Evolutionary conservation across 768 basidiomycete species (phyloP), one percentile per base, ranked within the genome.

Genomic region (Russula emetica): DNA sequence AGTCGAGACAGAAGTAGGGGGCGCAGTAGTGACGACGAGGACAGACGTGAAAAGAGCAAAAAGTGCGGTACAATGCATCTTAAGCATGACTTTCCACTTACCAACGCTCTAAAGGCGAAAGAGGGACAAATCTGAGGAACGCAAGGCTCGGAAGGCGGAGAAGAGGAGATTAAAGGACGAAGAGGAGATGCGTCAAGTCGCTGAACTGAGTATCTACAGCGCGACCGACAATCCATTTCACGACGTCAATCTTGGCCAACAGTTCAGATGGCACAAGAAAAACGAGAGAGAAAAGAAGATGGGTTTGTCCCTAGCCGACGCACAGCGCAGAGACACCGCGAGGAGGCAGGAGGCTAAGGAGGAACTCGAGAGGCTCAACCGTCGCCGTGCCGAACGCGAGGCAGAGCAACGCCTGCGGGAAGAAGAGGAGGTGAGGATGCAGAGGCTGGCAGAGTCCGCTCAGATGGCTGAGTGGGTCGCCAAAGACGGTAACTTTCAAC

Each of bases 221-320:
- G 92, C 94, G 53, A 86, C 87, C 14, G 95, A 98, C 80, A 99
- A 98, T 72, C 97, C 97, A 0, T 99, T 98, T 79, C 93, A 97
- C 76, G 97, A 98, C 70, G 87, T 92, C 66, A 98, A 98, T 74
- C 87, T 98, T 36, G 89, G 87, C 24, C 92, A 98, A 72, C 93
- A 95, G 73, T 99, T 99, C 75, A 86, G 90, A 62, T 99, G 97
- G 97, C 92, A 94, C 77, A 99, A 99, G 81, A 99, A 99, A 79
- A 84, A 86, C 30, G 97, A 99, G 74, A 93, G 94, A 78, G 97
- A 99, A 74, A 83, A 85, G 70, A 98, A 96, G 76, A 77, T 85
- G 64, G 97, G 97, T 1, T 71, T 98, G 55, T 83, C 86, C 0
- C 71, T 85, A 1, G 86, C 85, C 0, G 97, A 99, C 71, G 80